Conservation (phyloP, 805 yeast genomes). For the Torulaspora indica region DNA sequence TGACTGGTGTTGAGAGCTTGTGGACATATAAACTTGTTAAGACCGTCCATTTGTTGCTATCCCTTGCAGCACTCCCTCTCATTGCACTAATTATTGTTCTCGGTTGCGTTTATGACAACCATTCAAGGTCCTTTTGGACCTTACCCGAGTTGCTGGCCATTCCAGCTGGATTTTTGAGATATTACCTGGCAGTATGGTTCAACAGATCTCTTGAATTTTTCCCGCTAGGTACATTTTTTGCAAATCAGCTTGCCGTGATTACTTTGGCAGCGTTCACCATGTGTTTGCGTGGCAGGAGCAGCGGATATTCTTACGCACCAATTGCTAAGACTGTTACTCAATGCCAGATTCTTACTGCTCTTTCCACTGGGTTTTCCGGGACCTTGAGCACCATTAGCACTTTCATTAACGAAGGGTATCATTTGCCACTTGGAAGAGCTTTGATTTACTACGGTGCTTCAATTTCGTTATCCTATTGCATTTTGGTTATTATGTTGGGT, state of each 20-base stretch:
- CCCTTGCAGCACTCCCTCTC: constrained; percentile 21
- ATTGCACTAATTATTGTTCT: constrained; percentile 27
- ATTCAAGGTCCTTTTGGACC: constrained; percentile 65
- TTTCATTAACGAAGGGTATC: constrained; percentile 61
- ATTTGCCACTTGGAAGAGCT: constrained; percentile 36
- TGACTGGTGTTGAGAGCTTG: constrained; percentile 2
- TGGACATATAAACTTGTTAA: constrained; percentile 4
- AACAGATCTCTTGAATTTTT: constrained; percentile 45
- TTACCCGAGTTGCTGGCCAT: constrained; percentile 65
- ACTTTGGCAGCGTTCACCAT: constrained; percentile 22
- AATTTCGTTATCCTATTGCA: constrained; percentile 43
- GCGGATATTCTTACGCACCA: constrained; percentile 19
- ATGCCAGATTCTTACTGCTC: constrained; percentile 51
- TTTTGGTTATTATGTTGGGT: constrained; percentile 61
- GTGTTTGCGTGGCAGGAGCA: constrained; percentile 40
- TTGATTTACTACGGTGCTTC: constrained; percentile 51
- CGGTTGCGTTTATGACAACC: constrained; percentile 31
- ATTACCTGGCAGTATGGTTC: constrained; percentile 44
- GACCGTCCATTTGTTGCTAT: constrained; percentile 4
- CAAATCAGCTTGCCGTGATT: constrained; percentile 43
- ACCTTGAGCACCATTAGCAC: constrained; percentile 72
- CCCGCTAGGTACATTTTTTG: constrained; percentile 51
- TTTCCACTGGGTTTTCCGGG: constrained; percentile 67
- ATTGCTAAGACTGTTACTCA: constrained; percentile 36
- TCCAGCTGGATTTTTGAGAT: constrained; percentile 60